Conservation (phyloP, 805 yeast species). For the Barnettozyma sucrosica region DNA sequence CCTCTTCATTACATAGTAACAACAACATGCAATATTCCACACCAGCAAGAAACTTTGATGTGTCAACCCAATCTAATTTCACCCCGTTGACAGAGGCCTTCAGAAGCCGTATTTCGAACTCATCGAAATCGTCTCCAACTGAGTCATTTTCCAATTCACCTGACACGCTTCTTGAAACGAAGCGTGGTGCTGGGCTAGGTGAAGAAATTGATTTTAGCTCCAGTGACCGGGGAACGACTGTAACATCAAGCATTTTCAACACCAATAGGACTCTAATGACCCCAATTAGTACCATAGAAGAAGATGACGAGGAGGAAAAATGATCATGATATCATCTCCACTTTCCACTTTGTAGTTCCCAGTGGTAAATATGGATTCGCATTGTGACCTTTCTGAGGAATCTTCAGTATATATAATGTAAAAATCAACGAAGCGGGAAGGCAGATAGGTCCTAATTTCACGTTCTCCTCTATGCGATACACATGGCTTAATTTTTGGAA, state of each 20-base stretch:
- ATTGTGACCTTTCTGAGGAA: no score
- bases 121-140: neutral
- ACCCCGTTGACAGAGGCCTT: conserved; percentile 18
- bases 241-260: conserved; percentile 16
- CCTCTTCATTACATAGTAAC: conserved; percentile 6
- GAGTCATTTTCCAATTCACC: neutral
- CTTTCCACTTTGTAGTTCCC: no score
- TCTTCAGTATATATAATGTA: no score
- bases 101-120: conserved; percentile 12
- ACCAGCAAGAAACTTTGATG: neutral
- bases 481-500: no score
- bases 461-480: no score
- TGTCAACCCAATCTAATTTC: conserved; percentile 2
- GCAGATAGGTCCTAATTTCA: no score
- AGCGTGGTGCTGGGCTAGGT: neutral
- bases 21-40: neutral
- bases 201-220: neutral
- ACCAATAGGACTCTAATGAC: conserved; percentile 14
- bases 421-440: no score
- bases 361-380: no score
- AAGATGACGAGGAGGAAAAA: conserved; percentile 16
- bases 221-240: conserved; percentile 4
- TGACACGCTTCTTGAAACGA: neutral
- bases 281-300: conserved; percentile 19
- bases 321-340: neutral